phyloP scores from a whole-genome alignment of 441 rosid species.

The Macaranga tanarius region DNA sequence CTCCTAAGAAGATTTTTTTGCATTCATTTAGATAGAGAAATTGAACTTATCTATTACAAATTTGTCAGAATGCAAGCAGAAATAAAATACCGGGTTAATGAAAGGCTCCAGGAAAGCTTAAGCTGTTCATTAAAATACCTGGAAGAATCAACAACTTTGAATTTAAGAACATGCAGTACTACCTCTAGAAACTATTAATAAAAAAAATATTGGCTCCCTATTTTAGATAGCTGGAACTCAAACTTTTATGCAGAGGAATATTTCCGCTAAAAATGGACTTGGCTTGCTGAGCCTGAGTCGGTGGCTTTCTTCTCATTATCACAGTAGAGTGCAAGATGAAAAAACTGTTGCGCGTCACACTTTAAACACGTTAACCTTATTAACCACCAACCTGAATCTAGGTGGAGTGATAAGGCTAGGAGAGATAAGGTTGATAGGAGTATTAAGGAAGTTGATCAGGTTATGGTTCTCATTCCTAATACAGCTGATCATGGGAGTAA shows the following conservation, averaged over 20 bases:
- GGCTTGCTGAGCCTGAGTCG: no score
- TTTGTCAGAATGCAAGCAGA: constrained; percentile 8
- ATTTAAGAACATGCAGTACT: constrained; percentile 12
- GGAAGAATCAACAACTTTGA: constrained; percentile 27
- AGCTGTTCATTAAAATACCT: constrained; percentile 94
- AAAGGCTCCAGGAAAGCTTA: constrained; percentile 91
- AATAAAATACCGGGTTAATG: constrained; percentile 64
- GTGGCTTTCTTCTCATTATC: constrained; percentile 85
- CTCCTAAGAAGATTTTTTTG: neutral
- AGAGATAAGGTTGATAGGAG: no score
- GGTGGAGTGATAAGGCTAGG: no score
- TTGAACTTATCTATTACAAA: neutral
- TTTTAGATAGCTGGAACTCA: no score
- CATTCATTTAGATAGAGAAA: neutral
- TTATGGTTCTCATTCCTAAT: no score
- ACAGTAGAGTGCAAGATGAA: constrained; percentile 85
- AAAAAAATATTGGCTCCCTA: no score
- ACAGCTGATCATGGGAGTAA: no score
- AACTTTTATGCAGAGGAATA: no score
- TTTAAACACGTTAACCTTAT: constrained; percentile 80
- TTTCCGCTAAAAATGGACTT: no score
- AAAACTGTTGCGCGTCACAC: constrained; percentile 94
- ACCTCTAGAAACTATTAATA: no score
- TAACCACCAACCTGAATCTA: no score
- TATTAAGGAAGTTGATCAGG: no score